Evolutionary conservation across 2,329 filamentous ascomycete species (phyloP).

Genomic region (Trichoderma aggressivum): DNA sequence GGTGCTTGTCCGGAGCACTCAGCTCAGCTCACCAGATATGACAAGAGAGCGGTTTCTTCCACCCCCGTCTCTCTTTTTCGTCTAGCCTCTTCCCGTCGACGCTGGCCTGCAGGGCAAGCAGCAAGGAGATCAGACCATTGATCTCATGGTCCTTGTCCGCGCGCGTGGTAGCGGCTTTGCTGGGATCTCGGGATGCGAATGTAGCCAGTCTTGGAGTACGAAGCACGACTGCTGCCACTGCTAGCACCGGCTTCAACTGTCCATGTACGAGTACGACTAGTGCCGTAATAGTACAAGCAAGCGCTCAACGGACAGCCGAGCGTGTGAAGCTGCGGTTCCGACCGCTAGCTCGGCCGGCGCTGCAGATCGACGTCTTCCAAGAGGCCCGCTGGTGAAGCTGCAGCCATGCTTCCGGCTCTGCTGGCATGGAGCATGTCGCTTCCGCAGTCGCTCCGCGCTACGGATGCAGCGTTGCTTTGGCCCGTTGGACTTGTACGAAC

Average conservation of each 20-base stretch:
- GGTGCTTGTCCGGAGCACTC: background rate
- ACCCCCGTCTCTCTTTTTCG: background rate
- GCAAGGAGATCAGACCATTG: slow-evolving; percentile 6
- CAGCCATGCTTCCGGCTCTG: background rate
- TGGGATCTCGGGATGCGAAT: background rate
- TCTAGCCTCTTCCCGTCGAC: background rate
- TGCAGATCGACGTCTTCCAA: slow-evolving; percentile 15
- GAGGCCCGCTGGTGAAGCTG: slow-evolving; percentile 12
- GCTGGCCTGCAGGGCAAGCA: background rate
- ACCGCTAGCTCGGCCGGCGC: slow-evolving; percentile 10
- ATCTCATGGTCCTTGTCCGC: slow-evolving; percentile 3
- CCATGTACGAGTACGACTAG: background rate
- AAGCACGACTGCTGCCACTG: background rate
- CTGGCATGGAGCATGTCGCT: slow-evolving; percentile 2
- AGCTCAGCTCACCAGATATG: background rate
- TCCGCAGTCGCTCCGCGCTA: slow-evolving; percentile 13
- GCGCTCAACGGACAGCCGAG: slow-evolving; percentile 6
- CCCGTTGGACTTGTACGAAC: background rate
- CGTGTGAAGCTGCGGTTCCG: slow-evolving; percentile 12
- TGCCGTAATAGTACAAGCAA: background rate
- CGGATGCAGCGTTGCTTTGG: slow-evolving; percentile 4
- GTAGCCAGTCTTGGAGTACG: background rate
- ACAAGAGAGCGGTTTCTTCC: background rate
- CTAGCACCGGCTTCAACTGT: background rate
- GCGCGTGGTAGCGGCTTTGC: background rate